Evolutionary conservation across 352 stramenopile species (phyloP).

Genomic region (Thalassiosira mediterranea): DNA sequence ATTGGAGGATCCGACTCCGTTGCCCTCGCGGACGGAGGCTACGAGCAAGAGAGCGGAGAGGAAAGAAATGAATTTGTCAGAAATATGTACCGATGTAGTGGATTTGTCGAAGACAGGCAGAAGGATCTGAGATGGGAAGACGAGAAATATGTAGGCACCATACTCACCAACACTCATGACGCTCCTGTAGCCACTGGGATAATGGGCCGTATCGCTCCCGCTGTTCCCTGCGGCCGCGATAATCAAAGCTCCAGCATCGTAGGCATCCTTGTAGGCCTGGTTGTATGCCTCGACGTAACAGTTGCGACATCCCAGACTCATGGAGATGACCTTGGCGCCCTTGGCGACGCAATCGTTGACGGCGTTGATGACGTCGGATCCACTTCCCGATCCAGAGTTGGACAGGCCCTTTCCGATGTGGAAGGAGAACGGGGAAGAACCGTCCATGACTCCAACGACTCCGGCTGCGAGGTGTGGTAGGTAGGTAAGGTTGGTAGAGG

Average conservation of each 20-base stretch:
- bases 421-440: slow-evolving; percentile 32
- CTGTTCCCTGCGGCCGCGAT: slow-evolving; percentile 73
- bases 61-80: slow-evolving; percentile 18
- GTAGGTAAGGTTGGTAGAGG: no score
- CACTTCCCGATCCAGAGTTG: slow-evolving; percentile 39
- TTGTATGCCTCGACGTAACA: slow-evolving; percentile 4
- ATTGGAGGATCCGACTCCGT: not conserved
- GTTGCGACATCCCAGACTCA: slow-evolving; percentile 56
- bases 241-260: slow-evolving; percentile 59
- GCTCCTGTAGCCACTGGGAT: slow-evolving; percentile 8
- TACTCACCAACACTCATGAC: slow-evolving; percentile 13
- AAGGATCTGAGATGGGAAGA: no score
- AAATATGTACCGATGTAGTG: slow-evolving; percentile 19
- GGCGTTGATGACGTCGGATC: slow-evolving; percentile 43
- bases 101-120: no score
- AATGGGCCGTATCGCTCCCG: slow-evolving; percentile 29
- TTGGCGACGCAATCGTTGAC: slow-evolving; percentile 47
- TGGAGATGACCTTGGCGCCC: slow-evolving; percentile 72
- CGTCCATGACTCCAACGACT: slow-evolving; percentile 22
- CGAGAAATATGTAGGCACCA: no score
- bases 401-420: slow-evolving; percentile 55
- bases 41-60: slow-evolving; percentile 6
- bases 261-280: slow-evolving; percentile 25
- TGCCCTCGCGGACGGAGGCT: not conserved
- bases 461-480: no score